Base-by-base conservation (phyloP, 805 yeast genomes). In the Cyberlindnera bimundalis region DNA sequence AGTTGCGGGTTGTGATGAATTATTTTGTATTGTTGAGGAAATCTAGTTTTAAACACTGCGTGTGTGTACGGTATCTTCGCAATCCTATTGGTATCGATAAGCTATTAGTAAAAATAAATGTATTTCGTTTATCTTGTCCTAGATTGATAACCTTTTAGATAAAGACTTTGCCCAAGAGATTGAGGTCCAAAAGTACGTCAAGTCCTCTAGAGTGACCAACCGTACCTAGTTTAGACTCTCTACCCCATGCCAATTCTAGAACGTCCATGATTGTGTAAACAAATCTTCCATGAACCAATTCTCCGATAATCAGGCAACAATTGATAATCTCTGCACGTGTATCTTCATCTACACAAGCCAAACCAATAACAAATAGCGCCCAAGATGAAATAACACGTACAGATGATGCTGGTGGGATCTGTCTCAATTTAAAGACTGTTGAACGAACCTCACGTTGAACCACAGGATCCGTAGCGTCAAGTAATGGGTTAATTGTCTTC, bases 381-480 rank as follows among this genome's bases (percentile, higher is more conserved):
- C 44, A 44, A 0, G 47, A n/a, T 2, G 42, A 17, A 6, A 55
- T 47, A 3, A 26, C 33, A 14, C 47, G 43, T 1, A 43, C 44
- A 8, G 25, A 33, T 8, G 55, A 39, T 4, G 10, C 15, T 3
- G 37, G 29, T 3, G 47, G 25, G 17, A 51, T 45, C 20, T 42
- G 41, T 3, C 24, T 26, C 18, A 53, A 20, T 35, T 38, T 35
- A 13, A 34, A 26, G 9, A 42, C 18, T 5, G 43, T 20, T 3
- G 24, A 33, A 2, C 33, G n/a, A 3, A 52, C 43, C n/a, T 50
- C 55, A 7, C 32, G 29, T 30, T 48, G 53, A 2, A 53, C 31
- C 3, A 18, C 5, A 6, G 26, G 38, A 29, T 45, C 48, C 5
- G 25, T 49, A 2, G 55, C 34, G 3, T 52, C 46, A 17, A 35